These are phyloP conservation scores for Populus deltoides DNA, from an alignment of 345 rosid species.

Conservation along the genomic window DNA sequence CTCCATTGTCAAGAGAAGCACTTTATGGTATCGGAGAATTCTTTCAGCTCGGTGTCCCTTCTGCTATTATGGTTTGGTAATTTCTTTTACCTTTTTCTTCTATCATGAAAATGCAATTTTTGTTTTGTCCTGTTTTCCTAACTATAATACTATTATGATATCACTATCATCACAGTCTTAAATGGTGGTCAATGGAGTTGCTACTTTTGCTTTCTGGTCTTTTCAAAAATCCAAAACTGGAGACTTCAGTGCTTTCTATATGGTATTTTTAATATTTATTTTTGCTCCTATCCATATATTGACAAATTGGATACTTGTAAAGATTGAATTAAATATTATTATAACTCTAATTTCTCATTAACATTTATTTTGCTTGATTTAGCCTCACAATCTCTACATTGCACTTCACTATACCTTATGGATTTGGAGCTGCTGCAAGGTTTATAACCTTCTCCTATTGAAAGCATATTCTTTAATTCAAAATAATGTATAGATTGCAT, in stretches of 20 bases:
- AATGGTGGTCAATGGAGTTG: slow-evolving; percentile 70
- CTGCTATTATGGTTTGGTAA: slow-evolving; percentile 28
- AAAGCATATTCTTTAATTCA: background rate
- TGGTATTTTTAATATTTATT: slow-evolving; percentile 32
- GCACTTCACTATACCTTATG: slow-evolving; percentile 50
- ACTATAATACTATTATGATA: background rate
- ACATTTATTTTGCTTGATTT: background rate
- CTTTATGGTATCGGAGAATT: slow-evolving; percentile 8
- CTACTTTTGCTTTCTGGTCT: slow-evolving; percentile 49
- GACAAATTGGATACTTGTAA: background rate
- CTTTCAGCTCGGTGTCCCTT: slow-evolving; percentile 15
- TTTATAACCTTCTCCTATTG: background rate
- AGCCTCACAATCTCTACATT: slow-evolving; percentile 44
- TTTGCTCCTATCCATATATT: too few relatives aligned
- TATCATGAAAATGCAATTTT: background rate
- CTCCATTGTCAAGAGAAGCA: slow-evolving; percentile 7
- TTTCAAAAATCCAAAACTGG: slow-evolving; percentile 52
- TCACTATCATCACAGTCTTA: slow-evolving; percentile 32
- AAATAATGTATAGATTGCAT: background rate
- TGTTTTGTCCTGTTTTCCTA: background rate
- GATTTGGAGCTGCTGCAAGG: slow-evolving; percentile 50
- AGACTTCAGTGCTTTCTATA: slow-evolving; percentile 65
- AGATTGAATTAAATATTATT: background rate
- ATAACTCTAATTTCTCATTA: background rate
- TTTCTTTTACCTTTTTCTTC: background rate